These are phyloP conservation scores for Ophiostoma himal-ulmi DNA, from an alignment of 2,329 filamentous ascomycete species.

Conservation along the genomic window DNA sequence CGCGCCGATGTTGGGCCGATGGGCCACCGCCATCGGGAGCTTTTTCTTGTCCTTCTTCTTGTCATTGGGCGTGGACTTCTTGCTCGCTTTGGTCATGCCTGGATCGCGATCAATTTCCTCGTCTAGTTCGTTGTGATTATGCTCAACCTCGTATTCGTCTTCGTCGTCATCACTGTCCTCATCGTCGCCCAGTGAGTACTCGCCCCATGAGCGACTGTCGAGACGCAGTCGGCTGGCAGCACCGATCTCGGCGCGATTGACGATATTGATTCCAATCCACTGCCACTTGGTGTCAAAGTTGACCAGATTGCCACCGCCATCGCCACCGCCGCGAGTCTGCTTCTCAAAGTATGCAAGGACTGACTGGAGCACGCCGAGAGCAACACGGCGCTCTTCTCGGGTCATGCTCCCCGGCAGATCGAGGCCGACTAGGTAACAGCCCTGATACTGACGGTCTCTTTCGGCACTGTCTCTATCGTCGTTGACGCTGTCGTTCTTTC, in stretches of 20 bases:
- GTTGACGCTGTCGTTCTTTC: slow-evolving; percentile 6
- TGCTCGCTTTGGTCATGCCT: slow-evolving; percentile 29
- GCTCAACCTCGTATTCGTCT: slow-evolving; percentile 33
- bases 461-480: slow-evolving; percentile 33
- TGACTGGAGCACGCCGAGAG: slow-evolving; percentile 40
- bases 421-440: slow-evolving; percentile 58
- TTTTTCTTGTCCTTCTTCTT: slow-evolving; percentile 23
- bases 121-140: slow-evolving; percentile 37
- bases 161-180: slow-evolving; percentile 42
- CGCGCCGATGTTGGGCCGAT: slow-evolving; percentile 25
- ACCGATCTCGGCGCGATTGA: slow-evolving; percentile 37
- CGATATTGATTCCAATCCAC: slow-evolving; percentile 44
- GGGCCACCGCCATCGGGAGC: slow-evolving; percentile 20
- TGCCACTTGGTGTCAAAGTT: slow-evolving; percentile 46
- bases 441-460: slow-evolving; percentile 46
- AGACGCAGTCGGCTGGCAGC: slow-evolving; percentile 34
- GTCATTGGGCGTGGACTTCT: slow-evolving; percentile 31
- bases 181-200: slow-evolving; percentile 39
- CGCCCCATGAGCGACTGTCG: slow-evolving; percentile 47
- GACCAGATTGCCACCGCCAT: slow-evolving; percentile 32
- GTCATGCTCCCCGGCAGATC: slow-evolving; percentile 31
- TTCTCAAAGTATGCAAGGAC: slow-evolving; percentile 45
- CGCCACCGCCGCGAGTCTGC: slow-evolving; percentile 35
- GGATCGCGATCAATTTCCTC: slow-evolving; percentile 22
- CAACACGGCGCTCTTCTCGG: slow-evolving; percentile 40